phyloP scores from a whole-genome alignment of 1,284 basidiomycete species.

The Porodaedalea pini region DNA sequence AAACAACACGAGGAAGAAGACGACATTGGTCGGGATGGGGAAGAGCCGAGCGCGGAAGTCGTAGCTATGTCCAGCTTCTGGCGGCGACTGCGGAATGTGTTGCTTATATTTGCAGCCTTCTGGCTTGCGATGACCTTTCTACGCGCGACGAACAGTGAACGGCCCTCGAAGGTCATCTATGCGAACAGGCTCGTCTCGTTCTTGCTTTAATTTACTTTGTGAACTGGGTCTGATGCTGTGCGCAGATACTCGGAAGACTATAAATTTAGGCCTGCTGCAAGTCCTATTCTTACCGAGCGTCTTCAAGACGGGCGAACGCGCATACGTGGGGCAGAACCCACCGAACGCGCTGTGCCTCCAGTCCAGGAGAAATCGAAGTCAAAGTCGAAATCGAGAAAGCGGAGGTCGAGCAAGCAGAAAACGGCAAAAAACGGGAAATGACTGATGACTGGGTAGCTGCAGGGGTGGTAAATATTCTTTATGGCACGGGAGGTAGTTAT shows the following conservation, averaged over 20 bases:
- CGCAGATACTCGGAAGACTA: constrained; percentile 60
- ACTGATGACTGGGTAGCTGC: background rate
- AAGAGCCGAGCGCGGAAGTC: background rate
- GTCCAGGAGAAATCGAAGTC: background rate
- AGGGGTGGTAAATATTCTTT: too few relatives aligned
- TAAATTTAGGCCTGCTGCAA: constrained; percentile 64
- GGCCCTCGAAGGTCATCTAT: constrained; percentile 39
- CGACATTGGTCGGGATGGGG: background rate
- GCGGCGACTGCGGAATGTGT: constrained; percentile 1
- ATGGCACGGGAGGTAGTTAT: too few relatives aligned
- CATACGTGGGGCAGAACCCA: constrained; percentile 50
- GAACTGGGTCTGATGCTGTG: constrained; percentile 19
- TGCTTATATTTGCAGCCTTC: background rate
- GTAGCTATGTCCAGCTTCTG: background rate
- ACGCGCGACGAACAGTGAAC: background rate
- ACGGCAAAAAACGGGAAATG: background rate
- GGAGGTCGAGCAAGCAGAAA: background rate
- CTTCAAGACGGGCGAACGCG: constrained; percentile 54
- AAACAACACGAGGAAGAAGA: background rate
- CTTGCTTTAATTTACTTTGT: background rate
- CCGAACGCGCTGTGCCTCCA: background rate
- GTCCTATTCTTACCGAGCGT: constrained; percentile 61
- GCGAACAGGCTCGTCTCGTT: constrained; percentile 43
- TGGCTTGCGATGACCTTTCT: constrained; percentile 3
- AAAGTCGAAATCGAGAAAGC: background rate